Base-by-base conservation (phyloP, 345 rosid species). In the Brassica cretica region DNA sequence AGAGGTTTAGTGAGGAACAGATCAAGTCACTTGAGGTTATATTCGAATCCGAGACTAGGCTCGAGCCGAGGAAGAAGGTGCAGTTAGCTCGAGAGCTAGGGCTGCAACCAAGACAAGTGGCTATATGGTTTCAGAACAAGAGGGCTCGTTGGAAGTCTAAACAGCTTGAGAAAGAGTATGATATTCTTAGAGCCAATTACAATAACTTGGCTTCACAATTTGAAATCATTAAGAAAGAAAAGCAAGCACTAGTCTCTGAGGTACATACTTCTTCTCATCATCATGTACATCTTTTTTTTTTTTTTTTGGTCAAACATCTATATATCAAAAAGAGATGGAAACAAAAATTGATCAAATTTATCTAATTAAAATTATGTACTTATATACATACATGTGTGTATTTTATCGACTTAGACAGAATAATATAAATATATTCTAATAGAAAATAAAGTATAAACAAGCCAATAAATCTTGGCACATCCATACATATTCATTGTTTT, bases 61-160 rank as follows among this genome's bases (percentile, higher is more conserved):
- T 91, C 0, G 94, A 89, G 37, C 91, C 98, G 0, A 84, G 84
- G 81, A 87, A 82, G 91, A 93, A 93, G 83, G 58, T 85, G 72
- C 84, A 86, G 71, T 29, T 89, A 12, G 96, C 98, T 1, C 76
- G 81, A 65, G 96, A 93, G 73, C 86, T 93, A 4, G 94, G 89
- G 76, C 82, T 93, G 65, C 90, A 91, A 78, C 96, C 98, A 19
- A 88, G 93, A 41, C 98, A 93, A 79, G 89, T 93, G 29, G 91
- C 98, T 68, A 91, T 93, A 74, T 93, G 98, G 96, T 89, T 93
- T 76, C 96, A 93, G 75, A 93, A 93, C 87, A 86, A 82, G 78
- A 84, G 98, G 84, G 96, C 98, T 21, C 87, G 96, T 62, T 87
- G 94, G 94, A 93, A 89, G 74, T 84, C 96, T 3, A 93, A 89